Evolutionary conservation across 73 alveolate species (phyloP).

Genomic region (Paramecium caudatum): DNA sequence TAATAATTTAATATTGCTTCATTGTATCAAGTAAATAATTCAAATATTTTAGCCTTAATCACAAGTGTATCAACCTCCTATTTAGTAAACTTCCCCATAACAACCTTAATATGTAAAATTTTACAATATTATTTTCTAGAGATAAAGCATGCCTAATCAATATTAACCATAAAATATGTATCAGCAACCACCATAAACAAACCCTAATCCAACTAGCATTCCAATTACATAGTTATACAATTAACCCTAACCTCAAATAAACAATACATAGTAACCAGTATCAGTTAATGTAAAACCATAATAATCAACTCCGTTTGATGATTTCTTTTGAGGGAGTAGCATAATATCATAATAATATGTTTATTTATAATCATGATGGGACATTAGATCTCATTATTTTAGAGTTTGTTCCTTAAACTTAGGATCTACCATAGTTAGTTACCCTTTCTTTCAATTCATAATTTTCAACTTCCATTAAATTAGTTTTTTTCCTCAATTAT

Average conservation of each 20-base stretch:
- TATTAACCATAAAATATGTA: not conserved
- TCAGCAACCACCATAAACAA: not conserved
- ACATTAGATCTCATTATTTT: constrained; percentile 2
- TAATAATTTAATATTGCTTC: constrained; percentile 8
- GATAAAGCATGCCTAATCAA: constrained; percentile 8
- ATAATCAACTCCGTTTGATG: constrained; percentile 63
- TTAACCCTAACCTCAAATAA: not conserved
- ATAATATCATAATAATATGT: too few species aligned
- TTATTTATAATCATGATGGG: not conserved
- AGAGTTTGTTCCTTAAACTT: constrained; percentile 7
- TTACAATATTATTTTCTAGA: not conserved
- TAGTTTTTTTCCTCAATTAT: constrained; percentile 28
- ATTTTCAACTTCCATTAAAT: constrained; percentile 24
- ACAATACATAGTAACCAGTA: not conserved
- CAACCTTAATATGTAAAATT: not conserved
- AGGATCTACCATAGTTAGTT: not conserved
- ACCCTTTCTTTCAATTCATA: constrained; percentile 54
- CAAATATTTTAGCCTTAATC: not conserved
- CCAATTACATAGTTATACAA: constrained; percentile 54
- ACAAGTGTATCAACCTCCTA: not conserved
- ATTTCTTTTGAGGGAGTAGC: constrained; percentile 53
- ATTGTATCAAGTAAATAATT: not conserved
- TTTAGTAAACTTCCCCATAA: not conserved
- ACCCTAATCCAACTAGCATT: not conserved
- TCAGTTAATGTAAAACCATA: not conserved